Conservation (phyloP, 345 rosid species). For the Noccaea caerulescens region DNA sequence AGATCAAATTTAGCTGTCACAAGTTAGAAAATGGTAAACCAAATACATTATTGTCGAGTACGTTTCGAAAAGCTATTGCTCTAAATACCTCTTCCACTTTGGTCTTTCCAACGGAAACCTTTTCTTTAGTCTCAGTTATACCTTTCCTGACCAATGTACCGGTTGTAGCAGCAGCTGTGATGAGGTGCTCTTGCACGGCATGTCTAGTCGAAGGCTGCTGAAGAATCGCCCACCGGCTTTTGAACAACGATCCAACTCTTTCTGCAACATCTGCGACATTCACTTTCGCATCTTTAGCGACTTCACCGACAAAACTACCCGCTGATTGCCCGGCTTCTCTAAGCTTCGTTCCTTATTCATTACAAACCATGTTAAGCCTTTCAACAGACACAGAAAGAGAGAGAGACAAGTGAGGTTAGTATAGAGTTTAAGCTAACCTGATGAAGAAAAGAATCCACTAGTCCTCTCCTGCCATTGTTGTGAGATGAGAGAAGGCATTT, state of each 20-base stretch:
- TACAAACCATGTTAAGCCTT: conserved; percentile 6
- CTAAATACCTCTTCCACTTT: conserved; percentile 86
- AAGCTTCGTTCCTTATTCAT: conserved; percentile 69
- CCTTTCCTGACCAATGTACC: conserved; percentile 87
- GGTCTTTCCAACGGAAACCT: conserved; percentile 81
- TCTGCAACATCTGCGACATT: conserved; percentile 87
- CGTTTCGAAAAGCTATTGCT: neutral
- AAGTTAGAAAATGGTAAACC: neutral
- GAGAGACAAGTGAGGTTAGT: neutral
- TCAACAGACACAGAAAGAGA: conserved; percentile 16
- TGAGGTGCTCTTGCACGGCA: conserved; percentile 75
- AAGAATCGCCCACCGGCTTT: conserved; percentile 77
- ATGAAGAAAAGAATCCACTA: conserved; percentile 81
- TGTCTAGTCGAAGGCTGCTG: conserved; percentile 90
- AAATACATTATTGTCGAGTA: conserved; percentile 9
- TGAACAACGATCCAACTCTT: conserved; percentile 69
- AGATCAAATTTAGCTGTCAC: conserved; percentile 5
- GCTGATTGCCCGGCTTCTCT: conserved; percentile 88
- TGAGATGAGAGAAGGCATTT: conserved; percentile 76
- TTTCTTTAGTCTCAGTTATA: conserved; percentile 87
- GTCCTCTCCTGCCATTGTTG: conserved; percentile 92
- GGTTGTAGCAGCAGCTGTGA: conserved; percentile 87
- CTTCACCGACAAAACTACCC: conserved; percentile 79
- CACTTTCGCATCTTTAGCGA: conserved; percentile 92
- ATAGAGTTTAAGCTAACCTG: conserved; percentile 54